Evolutionary conservation across 805 yeast species (phyloP).

Genomic region (Nakazawaea ambrosiae): DNA sequence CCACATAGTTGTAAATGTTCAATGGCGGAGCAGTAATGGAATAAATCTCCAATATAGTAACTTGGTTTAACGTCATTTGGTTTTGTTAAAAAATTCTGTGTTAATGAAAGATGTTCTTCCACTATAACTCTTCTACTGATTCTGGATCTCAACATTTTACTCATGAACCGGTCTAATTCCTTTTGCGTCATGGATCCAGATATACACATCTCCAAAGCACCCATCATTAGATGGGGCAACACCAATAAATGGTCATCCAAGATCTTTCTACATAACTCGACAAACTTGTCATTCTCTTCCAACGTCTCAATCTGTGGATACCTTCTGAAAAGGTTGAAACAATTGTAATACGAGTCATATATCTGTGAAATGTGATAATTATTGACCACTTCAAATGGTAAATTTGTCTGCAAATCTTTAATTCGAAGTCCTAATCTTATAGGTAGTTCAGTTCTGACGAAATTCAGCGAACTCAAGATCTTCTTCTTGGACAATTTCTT

Average conservation of each 20-base stretch:
- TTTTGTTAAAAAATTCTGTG: constrained; percentile 33
- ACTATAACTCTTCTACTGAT: constrained; percentile 85
- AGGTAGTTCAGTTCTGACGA: constrained; percentile 80
- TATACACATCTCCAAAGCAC: constrained; percentile 76
- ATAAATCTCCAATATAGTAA: constrained; percentile 69
- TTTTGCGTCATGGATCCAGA: constrained; percentile 49
- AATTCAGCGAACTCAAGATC: constrained; percentile 77
- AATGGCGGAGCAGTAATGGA: constrained; percentile 67
- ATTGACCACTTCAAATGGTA: constrained; percentile 80
- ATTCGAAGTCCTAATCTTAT: constrained; percentile 77
- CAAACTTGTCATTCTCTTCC: constrained; percentile 71
- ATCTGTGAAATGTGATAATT: constrained; percentile 83
- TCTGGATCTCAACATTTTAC: constrained; percentile 74
- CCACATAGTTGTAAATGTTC: constrained; percentile 57
- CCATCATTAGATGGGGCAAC: constrained; percentile 87
- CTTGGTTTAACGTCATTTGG: constrained; percentile 43
- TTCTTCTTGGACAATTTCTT: constrained; percentile 69
- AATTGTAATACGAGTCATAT: constrained; percentile 82
- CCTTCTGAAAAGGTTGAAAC: constrained; percentile 79
- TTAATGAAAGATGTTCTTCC: constrained; percentile 82
- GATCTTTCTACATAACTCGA: constrained; percentile 53
- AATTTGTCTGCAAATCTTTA: constrained; percentile 58
- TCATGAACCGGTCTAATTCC: constrained; percentile 66
- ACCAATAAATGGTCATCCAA: constrained; percentile 76
- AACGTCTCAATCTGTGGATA: constrained; percentile 60